Base-by-base conservation (phyloP, 139 green algal genomes). In the Picochlorum sp. region DNA sequence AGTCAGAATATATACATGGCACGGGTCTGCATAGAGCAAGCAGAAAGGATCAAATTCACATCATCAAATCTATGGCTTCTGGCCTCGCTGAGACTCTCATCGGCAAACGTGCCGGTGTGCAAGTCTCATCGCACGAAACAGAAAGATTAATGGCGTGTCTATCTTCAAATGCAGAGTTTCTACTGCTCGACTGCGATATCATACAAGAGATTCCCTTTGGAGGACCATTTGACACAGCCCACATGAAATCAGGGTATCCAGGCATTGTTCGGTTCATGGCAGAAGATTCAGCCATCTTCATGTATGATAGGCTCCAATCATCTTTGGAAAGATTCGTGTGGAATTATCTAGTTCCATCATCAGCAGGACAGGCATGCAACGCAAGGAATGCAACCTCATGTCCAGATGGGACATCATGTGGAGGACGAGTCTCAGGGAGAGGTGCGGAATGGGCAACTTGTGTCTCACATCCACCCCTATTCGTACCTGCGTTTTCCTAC, bases 401-500 rank as follows among this genome's bases (percentile, higher is more conserved):
- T 58, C 59, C 58, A 9, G 3, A 28, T 9, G 65, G 45, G 14
- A 23, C n/a, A 8, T 59, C 66, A 8, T 77, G 71, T 45, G 71
- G 54, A 3, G 71, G 65, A 15, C 51, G 49, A 16, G 18, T 28
- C 6, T 6, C 51, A 59, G 5, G n/a, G 14, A 41, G 9, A 41
- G 9, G 34, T 41, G 54, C 65, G 16, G 69, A 52, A 26, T 67
- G 56, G 20, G 83, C 79, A 5, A 45, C 34, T 14, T 90, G 85
- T 67, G 50, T 79, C 8, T 67, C 75, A 37, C 64, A 75, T 21
- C 78, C 77, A 13, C 76, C 75, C 11, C 56, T 45, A 7, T 91
- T 77, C 58, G 66, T 86, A 6, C 79, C 79, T 4, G 67, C 79
- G 7, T 82, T 85, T 67, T 84, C 74, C 1, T 30, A 38, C 3